Evolutionary conservation across 768 basidiomycete genomes (phyloP).

Genomic region (Coprinopsis strossmayeri): DNA sequence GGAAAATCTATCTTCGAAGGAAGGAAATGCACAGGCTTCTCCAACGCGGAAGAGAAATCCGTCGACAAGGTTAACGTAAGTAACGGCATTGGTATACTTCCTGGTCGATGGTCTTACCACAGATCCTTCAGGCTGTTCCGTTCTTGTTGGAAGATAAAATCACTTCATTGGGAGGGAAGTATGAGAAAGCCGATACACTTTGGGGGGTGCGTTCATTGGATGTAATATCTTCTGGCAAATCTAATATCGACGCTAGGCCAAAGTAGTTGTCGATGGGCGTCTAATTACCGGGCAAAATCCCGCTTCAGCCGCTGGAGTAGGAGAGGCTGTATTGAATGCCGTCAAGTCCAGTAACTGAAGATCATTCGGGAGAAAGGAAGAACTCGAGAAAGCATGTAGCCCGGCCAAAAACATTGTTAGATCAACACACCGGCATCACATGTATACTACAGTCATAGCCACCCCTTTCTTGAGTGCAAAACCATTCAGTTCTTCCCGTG

Average conservation of each 20-base stretch:
- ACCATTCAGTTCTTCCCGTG: slow-evolving; percentile 78
- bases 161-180: slow-evolving; percentile 56
- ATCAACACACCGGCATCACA: slow-evolving; percentile 26
- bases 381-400: slow-evolving; percentile 6
- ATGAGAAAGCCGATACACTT: slow-evolving; percentile 46
- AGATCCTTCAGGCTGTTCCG: slow-evolving; percentile 41
- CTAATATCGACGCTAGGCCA: slow-evolving; percentile 22
- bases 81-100: slow-evolving; percentile 1
- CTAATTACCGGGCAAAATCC: slow-evolving; percentile 75
- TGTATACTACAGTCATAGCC: slow-evolving; percentile 75
- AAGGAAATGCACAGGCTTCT: slow-evolving; percentile 56
- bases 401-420: slow-evolving; percentile 7
- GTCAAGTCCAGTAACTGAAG: slow-evolving; percentile 20
- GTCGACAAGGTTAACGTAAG: slow-evolving; percentile 37
- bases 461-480: slow-evolving; percentile 85
- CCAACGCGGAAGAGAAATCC: slow-evolving; percentile 60
- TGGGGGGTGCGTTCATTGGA: slow-evolving; percentile 44
- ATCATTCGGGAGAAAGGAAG: neutral
- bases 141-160: slow-evolving; percentile 70
- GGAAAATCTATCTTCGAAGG: slow-evolving; percentile 64
- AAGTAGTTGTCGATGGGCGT: slow-evolving; percentile 52
- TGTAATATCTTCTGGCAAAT: neutral
- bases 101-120: neutral
- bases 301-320: slow-evolving; percentile 51
- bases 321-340: slow-evolving; percentile 48